A percentile compares a stretch with the other conserved stretches of the same genome.
Evolutionary conservation across 2,329 filamentous ascomycete genomes (phyloP).

Genomic region (Penicillium occitanis): DNA sequence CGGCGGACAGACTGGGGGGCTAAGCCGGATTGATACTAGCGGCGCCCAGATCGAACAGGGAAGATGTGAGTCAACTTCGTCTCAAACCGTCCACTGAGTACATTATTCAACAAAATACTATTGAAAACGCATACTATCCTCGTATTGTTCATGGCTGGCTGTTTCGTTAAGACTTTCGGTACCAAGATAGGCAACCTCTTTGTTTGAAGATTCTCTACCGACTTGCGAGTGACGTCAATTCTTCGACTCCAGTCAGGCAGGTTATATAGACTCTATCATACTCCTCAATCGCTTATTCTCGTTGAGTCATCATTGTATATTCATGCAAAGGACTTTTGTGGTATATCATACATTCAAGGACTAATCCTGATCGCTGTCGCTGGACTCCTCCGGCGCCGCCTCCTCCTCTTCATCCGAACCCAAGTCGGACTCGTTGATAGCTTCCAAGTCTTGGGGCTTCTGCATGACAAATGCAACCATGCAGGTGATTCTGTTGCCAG

Average conservation of each 20-base stretch:
- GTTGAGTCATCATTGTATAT: not conserved
- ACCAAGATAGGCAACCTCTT: not conserved
- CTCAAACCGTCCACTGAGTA: not conserved
- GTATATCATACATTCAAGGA: conserved; percentile 11
- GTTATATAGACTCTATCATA: not conserved
- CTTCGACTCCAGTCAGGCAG: not conserved
- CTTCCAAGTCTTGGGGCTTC: conserved; percentile 54
- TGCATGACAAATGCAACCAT: conserved; percentile 83
- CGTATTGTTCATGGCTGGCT: not conserved
- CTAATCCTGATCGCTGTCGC: conserved; percentile 27
- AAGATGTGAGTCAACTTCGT: not conserved
- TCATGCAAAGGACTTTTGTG: conserved; percentile 8
- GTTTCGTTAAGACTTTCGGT: not conserved
- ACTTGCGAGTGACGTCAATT: not conserved
- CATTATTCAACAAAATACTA: not conserved
- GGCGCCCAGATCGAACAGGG: not conserved
- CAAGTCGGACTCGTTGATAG: conserved; percentile 60
- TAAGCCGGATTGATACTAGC: conserved; percentile 5
- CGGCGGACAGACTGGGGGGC: not conserved
- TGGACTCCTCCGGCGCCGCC: conserved; percentile 14
- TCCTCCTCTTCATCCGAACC: conserved; percentile 37
- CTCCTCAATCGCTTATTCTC: not conserved
- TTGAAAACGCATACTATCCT: not conserved
- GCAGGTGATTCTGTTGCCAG: conserved; percentile 86
- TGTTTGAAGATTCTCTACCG: no score